Percentiles rank a stretch among this genome's conserved stretches.
phyloP scores from a whole-genome alignment of 1,284 basidiomycete species.

The Afroboletus lepidellus region DNA sequence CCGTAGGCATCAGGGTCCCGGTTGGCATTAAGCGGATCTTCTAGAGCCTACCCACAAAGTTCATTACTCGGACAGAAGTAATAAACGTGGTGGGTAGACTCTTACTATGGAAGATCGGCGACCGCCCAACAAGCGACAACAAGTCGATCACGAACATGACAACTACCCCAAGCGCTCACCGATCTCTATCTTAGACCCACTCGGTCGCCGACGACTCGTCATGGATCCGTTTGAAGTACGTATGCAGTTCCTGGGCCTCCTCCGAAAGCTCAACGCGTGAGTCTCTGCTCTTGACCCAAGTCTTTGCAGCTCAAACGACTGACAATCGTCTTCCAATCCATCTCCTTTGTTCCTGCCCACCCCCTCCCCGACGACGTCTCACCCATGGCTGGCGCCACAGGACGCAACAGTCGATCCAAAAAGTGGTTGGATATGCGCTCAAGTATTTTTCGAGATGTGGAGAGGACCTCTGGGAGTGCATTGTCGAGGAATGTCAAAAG shows the following conservation, averaged over 20 bases:
- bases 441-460: slow-evolving; percentile 82
- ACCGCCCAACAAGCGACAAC: background rate
- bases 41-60: no score
- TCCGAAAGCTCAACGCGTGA: slow-evolving; percentile 78
- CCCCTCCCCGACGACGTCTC: no score
- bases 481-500: slow-evolving; percentile 87
- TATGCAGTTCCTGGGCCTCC: slow-evolving; percentile 76
- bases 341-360: no score
- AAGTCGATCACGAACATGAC: background rate
- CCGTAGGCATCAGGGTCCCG: no score
- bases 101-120: no score
- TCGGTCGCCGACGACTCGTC: background rate
- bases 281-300: slow-evolving; percentile 32
- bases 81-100: no score
- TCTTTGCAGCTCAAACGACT: background rate
- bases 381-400: slow-evolving; percentile 36
- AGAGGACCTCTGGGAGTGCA: slow-evolving; percentile 93
- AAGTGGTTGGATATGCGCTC: slow-evolving; percentile 82
- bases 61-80: no score
- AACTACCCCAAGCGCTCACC: background rate
- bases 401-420: slow-evolving; percentile 87
- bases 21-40: no score
- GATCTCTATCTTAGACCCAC: background rate
- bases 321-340: no score
- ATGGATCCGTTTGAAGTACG: slow-evolving; percentile 90